Percentiles rank a stretch among this genome's conserved stretches.
phyloP scores from a whole-genome alignment of 2,329 filamentous ascomycete species.

The Mollisia scopiformis region DNA sequence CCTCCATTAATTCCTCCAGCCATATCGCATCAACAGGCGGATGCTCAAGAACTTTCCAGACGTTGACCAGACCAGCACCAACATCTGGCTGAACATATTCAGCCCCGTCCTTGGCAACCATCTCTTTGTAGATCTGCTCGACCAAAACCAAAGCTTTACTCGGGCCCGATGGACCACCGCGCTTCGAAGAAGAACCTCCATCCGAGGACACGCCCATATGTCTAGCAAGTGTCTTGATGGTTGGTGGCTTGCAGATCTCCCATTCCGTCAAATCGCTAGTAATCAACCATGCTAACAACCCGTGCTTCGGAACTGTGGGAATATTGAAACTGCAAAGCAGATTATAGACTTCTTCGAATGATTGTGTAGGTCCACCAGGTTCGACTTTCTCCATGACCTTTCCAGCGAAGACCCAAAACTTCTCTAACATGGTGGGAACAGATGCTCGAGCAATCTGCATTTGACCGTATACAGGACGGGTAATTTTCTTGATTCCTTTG shows the following conservation, averaged over 20 bases:
- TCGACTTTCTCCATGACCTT: background rate
- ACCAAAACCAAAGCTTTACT: conserved; percentile 1
- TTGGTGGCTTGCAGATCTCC: conserved; percentile 6
- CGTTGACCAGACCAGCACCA: background rate
- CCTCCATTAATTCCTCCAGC: conserved; percentile 29
- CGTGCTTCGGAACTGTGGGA: background rate
- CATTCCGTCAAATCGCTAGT: conserved; percentile 15
- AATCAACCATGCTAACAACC: conserved; percentile 14
- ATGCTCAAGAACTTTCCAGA: conserved; percentile 3
- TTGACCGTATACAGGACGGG: conserved; percentile 8
- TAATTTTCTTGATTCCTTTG: background rate
- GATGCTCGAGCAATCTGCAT: conserved; percentile 10
- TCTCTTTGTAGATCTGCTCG: background rate
- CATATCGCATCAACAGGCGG: background rate
- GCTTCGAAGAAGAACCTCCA: background rate
- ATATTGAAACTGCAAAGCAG: conserved; percentile 3
- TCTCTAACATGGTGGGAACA: conserved; percentile 6
- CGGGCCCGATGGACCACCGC: conserved; percentile 3
- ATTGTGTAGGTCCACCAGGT: background rate
- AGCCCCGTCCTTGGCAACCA: background rate
- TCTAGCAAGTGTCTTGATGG: background rate
- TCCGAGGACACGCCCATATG: conserved; percentile 3
- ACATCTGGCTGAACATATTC: background rate
- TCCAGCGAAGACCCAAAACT: conserved; percentile 6
- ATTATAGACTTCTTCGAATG: conserved; percentile 6